A percentile compares a stretch with the other conserved stretches of the same genome.
phyloP scores from a whole-genome alignment of 2,329 filamentous ascomycete genomes.

The Apiospora arundinis region DNA sequence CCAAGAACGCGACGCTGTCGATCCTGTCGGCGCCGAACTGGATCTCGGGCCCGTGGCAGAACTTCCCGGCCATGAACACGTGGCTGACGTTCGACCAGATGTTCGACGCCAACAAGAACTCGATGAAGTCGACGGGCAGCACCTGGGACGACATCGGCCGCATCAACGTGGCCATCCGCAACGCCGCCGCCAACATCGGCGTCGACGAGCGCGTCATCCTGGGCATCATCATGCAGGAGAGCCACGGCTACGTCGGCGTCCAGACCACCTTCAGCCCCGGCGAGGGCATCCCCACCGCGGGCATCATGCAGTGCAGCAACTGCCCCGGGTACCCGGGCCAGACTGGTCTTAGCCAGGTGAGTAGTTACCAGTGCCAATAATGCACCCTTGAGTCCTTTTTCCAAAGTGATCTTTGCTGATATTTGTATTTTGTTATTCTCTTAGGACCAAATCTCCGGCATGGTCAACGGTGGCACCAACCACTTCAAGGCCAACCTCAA shows the following conservation, averaged over 20 bases:
- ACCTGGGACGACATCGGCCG: conserved; percentile 41
- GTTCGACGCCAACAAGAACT: conserved; percentile 43
- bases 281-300: conserved; percentile 42
- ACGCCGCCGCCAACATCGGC: conserved; percentile 38
- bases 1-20: neutral
- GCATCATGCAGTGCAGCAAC: conserved; percentile 48
- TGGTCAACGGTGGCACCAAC: conserved; percentile 39
- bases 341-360: conserved; percentile 40
- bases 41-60: conserved; percentile 36
- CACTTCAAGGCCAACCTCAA: conserved; percentile 39
- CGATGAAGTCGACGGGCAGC: conserved; percentile 41
- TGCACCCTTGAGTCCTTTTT: too few relatives aligned
- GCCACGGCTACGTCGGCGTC: conserved; percentile 46
- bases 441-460: conserved; percentile 42
- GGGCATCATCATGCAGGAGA: conserved; percentile 50
- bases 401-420: too few relatives aligned
- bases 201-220: conserved; percentile 47
- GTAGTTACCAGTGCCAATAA: too few relatives aligned
- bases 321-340: conserved; percentile 43
- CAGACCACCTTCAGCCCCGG: conserved; percentile 39
- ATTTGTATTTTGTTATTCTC: too few relatives aligned
- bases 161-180: conserved; percentile 41
- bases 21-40: conserved; percentile 21
- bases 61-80: conserved; percentile 40
- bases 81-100: conserved; percentile 44